Evolutionary conservation across 169 alveolate genomes (phyloP).

Genomic region (Theileria equi): DNA sequence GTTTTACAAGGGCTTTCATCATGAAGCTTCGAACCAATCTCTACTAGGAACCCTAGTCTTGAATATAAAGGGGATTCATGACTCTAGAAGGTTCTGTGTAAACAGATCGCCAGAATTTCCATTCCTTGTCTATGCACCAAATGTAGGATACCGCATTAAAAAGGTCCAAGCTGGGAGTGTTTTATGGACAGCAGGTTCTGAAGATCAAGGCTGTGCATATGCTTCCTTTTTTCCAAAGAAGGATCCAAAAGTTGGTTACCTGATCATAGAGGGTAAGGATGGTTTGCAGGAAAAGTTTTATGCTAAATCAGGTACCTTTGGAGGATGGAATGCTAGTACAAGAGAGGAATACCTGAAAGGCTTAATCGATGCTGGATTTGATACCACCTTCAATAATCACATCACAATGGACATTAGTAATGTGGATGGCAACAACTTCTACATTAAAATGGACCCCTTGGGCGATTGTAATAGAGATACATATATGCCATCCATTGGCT

Average conservation of each 20-base stretch:
- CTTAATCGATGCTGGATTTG: background rate
- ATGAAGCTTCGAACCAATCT: background rate
- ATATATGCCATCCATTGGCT: constrained; percentile 4
- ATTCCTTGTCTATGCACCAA: background rate
- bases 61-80: background rate
- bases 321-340: background rate
- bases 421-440: background rate
- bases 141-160: background rate
- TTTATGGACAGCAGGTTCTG: too few relatives aligned
- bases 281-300: background rate
- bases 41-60: background rate
- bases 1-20: background rate
- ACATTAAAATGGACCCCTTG: background rate
- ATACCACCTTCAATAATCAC: background rate
- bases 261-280: background rate
- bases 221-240: background rate
- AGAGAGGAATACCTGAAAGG: background rate
- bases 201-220: background rate
- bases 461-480: too few relatives aligned
- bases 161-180: too few relatives aligned
- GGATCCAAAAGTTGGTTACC: background rate
- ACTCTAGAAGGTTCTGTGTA: too few relatives aligned
- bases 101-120: background rate
- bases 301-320: constrained; percentile 1
- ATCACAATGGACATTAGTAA: background rate